phyloP scores from a whole-genome alignment of 1,284 basidiomycete species.

The Pseudomicrostroma phylloplanum region DNA sequence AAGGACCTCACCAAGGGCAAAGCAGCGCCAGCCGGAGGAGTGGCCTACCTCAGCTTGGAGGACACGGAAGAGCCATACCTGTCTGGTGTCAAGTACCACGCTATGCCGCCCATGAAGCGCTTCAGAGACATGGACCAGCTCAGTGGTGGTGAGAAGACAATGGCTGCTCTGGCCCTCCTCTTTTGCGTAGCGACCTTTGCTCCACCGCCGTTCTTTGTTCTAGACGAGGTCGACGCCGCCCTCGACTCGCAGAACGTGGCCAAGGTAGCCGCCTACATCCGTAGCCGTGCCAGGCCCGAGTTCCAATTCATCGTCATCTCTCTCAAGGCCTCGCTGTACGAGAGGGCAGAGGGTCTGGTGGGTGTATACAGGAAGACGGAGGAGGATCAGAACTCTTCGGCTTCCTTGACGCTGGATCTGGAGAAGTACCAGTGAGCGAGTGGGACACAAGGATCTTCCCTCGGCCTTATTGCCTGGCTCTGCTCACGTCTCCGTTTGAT shows the following conservation, averaged over 20 bases:
- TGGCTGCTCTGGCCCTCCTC: conserved; percentile 86
- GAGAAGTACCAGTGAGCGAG: conserved; percentile 34
- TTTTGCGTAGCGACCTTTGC: conserved; percentile 92
- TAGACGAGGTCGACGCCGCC: conserved; percentile 97
- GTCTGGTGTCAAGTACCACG: conserved; percentile 93
- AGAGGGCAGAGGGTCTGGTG: conserved; percentile 80
- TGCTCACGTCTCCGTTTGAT: too few species aligned
- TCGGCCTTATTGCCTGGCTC: too few species aligned
- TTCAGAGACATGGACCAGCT: conserved; percentile 99
- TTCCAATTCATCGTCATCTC: conserved; percentile 98
- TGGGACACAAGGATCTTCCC: too few species aligned
- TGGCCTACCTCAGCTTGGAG: conserved; percentile 90
- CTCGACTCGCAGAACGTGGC: conserved; percentile 54
- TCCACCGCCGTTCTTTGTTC: conserved; percentile 95
- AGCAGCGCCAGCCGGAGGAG: conserved; percentile 84
- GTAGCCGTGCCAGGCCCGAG: conserved; percentile 53
- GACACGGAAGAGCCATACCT: conserved; percentile 96
- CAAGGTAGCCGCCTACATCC: conserved; percentile 47
- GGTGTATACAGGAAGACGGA: conserved; percentile 75
- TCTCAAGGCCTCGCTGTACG: conserved; percentile 72
- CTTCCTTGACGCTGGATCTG: conserved; percentile 80
- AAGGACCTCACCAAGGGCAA: conserved; percentile 95
- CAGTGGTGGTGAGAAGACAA: conserved; percentile 96
- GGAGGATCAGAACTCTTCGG: conserved; percentile 73
- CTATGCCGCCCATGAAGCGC: conserved; percentile 93